Conservation (phyloP, 179 eudicot species). For the Silene coronaria region DNA sequence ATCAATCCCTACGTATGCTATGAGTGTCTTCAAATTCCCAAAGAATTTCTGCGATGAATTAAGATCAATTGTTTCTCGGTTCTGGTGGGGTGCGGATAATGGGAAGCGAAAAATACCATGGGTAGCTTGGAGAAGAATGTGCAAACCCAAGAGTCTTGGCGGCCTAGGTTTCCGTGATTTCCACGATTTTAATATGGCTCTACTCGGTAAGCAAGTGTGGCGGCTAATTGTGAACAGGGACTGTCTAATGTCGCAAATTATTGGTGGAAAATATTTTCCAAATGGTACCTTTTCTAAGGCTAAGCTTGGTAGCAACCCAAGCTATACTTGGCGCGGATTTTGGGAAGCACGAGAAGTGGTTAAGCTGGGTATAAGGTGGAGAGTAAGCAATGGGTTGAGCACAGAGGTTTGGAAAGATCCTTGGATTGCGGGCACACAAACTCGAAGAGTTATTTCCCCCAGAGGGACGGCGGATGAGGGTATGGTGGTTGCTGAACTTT, state of each 20-base stretch:
- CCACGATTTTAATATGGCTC: not conserved
- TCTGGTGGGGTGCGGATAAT: not conserved
- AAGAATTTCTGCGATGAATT: no score
- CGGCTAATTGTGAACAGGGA: not conserved
- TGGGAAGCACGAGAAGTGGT: not conserved
- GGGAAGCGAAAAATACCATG: not conserved
- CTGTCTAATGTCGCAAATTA: not conserved
- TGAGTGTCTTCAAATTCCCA: no score
- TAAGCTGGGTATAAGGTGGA: not conserved
- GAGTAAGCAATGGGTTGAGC: not conserved
- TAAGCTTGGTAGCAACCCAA: not conserved
- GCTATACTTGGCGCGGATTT: not conserved
- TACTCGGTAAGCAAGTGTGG: not conserved
- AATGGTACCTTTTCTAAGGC: not conserved
- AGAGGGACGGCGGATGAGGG: no score
- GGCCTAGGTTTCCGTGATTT: not conserved
- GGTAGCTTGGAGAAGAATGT: not conserved
- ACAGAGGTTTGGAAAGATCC: not conserved
- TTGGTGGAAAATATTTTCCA: not conserved
- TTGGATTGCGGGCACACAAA: not conserved
- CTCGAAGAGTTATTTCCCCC: not conserved
- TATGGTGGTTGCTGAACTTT: no score
- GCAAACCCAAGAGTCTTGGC: not conserved
- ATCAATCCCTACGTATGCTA: no score
- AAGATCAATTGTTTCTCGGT: not conserved